Evolutionary conservation across 2,329 filamentous ascomycete species (phyloP).

Genomic region (Calonectria naviculata): DNA sequence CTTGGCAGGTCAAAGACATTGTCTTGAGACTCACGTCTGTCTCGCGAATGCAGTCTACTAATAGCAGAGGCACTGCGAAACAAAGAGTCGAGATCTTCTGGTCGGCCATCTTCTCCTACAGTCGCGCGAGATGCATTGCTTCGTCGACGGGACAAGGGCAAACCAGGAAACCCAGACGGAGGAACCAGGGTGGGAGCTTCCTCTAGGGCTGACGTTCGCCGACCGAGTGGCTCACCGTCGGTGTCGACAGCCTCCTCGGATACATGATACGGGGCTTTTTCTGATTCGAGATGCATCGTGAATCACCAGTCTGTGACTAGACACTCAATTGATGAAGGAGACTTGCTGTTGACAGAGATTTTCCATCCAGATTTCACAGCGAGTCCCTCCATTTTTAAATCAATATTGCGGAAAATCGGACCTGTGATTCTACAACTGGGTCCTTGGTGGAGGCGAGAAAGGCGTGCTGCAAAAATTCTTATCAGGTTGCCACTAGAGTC

Average conservation of each 20-base stretch:
- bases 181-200: conserved; percentile 14
- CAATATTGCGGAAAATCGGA: background rate
- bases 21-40: conserved; percentile 11
- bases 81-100: conserved; percentile 7
- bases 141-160: conserved; percentile 11
- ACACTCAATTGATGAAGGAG: background rate
- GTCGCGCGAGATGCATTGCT: conserved; percentile 12
- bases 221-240: conserved; percentile 9
- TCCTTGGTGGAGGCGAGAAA: background rate
- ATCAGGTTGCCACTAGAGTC: conserved; percentile 3
- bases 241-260: background rate
- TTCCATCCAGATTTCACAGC: background rate
- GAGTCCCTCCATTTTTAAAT: background rate
- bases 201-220: conserved; percentile 11
- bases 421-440: conserved; percentile 1
- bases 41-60: conserved; percentile 5
- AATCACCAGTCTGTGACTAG: background rate
- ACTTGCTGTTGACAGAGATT: background rate
- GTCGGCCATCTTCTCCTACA: background rate
- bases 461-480: conserved; percentile 6
- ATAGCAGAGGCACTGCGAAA: conserved; percentile 13
- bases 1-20: conserved; percentile 12
- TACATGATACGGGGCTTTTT: background rate
- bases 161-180: background rate
- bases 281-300: background rate